These are phyloP conservation scores for Syzygium jambos DNA, from an alignment of 345 rosid species.

Conservation along the genomic window DNA sequence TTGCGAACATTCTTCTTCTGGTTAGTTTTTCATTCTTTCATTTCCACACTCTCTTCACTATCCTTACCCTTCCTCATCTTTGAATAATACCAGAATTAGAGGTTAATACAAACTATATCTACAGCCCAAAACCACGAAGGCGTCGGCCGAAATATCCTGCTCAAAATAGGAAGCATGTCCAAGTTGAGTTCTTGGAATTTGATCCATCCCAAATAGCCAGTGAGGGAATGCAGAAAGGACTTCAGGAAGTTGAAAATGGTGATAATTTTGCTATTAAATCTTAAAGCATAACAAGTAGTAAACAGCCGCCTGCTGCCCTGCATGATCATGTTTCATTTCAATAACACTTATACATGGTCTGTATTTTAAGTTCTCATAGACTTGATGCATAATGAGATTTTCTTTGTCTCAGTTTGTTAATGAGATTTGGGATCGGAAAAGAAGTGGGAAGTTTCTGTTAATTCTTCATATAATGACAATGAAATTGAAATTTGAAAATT, in stretches of 20 bases:
- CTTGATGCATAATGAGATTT: background rate
- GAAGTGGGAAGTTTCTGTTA: background rate
- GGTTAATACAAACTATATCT: slow-evolving; percentile 15
- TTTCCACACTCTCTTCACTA: background rate
- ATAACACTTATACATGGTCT: background rate
- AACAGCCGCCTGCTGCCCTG: background rate
- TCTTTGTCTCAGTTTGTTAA: background rate
- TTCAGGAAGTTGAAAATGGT: slow-evolving; percentile 2
- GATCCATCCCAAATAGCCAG: slow-evolving; percentile 38
- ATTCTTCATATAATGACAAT: background rate
- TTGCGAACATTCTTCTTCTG: slow-evolving; percentile 52
- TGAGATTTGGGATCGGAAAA: background rate
- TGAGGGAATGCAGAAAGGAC: slow-evolving; percentile 24
- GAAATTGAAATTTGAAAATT: background rate
- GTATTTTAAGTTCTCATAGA: background rate
- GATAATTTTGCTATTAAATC: background rate
- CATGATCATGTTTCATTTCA: background rate
- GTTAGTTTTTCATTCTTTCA: slow-evolving; percentile 33
- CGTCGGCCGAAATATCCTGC: slow-evolving; percentile 26
- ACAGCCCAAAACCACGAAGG: slow-evolving; percentile 57
- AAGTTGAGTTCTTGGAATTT: slow-evolving; percentile 47
- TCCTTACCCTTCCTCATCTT: background rate
- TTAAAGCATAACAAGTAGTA: background rate
- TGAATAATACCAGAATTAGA: slow-evolving; percentile 3
- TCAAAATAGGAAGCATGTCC: slow-evolving; percentile 29